Evolutionary conservation across 2,329 filamentous ascomycete genomes (phyloP).

Genomic region (Botrytis paeoniae): DNA sequence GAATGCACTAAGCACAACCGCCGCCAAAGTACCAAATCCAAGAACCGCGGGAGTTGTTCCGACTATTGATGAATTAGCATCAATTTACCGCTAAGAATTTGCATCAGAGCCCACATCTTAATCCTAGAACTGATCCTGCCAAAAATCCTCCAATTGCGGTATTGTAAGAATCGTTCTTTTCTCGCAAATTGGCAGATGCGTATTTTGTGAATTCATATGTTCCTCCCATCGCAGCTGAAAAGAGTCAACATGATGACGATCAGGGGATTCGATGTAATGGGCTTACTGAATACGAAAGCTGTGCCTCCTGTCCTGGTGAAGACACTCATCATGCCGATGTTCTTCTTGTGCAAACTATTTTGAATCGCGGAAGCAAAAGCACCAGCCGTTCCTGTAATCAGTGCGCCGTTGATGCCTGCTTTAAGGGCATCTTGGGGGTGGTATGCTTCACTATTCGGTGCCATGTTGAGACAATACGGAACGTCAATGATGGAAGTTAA

Average conservation of each 20-base stretch:
- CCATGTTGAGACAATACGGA: slow-evolving; percentile 43
- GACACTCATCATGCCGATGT: slow-evolving; percentile 76
- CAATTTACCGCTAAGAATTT: not conserved
- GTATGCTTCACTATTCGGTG: slow-evolving; percentile 53
- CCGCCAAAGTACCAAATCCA: slow-evolving; percentile 59
- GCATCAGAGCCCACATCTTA: slow-evolving; percentile 49
- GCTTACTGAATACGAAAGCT: slow-evolving; percentile 61
- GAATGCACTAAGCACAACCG: slow-evolving; percentile 55
- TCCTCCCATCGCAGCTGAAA: slow-evolving; percentile 62
- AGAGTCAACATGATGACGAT: slow-evolving; percentile 20
- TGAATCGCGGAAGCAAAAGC: slow-evolving; percentile 73
- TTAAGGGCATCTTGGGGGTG: slow-evolving; percentile 73
- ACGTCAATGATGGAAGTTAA: not conserved
- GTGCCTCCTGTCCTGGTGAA: slow-evolving; percentile 76
- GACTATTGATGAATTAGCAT: slow-evolving; percentile 41
- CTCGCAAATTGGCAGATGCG: slow-evolving; percentile 65
- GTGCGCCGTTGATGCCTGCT: slow-evolving; percentile 60
- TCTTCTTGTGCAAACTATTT: slow-evolving; percentile 81
- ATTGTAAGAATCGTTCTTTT: slow-evolving; percentile 66
- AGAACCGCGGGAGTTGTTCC: slow-evolving; percentile 62
- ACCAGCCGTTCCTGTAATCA: slow-evolving; percentile 65
- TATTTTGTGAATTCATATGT: slow-evolving; percentile 64
- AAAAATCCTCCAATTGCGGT: slow-evolving; percentile 63
- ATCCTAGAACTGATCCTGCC: slow-evolving; percentile 58
- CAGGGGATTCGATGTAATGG: not conserved